phyloP scores from a whole-genome alignment of 2,329 filamentous ascomycete species.

The Pochonia chlamydosporia region DNA sequence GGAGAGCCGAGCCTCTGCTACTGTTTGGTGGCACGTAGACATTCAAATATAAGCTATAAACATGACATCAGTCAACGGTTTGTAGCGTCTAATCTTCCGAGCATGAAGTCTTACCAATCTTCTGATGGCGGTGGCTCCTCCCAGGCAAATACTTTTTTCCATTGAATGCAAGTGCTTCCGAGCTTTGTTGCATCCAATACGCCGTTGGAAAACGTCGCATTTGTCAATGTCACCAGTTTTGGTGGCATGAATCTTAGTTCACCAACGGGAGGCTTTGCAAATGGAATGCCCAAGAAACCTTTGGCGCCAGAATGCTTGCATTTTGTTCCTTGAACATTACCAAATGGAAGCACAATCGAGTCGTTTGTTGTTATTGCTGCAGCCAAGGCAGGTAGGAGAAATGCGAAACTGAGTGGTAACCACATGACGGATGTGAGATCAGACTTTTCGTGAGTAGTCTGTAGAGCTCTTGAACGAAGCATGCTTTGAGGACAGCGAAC shows the following conservation, averaged over 20 bases:
- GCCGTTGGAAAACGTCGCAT: neutral
- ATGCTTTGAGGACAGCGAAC: too few species aligned
- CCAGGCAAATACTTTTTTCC: neutral
- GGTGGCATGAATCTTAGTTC: slow-evolving; percentile 6
- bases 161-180: slow-evolving; percentile 5
- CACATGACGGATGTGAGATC: too few species aligned
- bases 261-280: slow-evolving; percentile 7
- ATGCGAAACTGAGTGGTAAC: too few species aligned
- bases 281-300: slow-evolving; percentile 12
- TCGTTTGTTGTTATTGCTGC: too few species aligned
- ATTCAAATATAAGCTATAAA: slow-evolving; percentile 1
- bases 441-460: too few species aligned
- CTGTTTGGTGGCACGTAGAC: slow-evolving; percentile 1
- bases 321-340: neutral
- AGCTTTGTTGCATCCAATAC: slow-evolving; percentile 1
- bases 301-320: neutral
- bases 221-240: neutral
- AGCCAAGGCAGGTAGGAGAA: too few species aligned
- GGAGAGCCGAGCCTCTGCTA: neutral
- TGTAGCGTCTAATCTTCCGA: neutral
- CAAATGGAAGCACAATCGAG: too few species aligned
- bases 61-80: neutral
- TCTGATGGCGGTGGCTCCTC: neutral
- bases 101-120: slow-evolving; percentile 5
- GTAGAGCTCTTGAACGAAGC: too few species aligned